phyloP scores from a whole-genome alignment of 257 asterid species.

The Pogostemon cablin region DNA sequence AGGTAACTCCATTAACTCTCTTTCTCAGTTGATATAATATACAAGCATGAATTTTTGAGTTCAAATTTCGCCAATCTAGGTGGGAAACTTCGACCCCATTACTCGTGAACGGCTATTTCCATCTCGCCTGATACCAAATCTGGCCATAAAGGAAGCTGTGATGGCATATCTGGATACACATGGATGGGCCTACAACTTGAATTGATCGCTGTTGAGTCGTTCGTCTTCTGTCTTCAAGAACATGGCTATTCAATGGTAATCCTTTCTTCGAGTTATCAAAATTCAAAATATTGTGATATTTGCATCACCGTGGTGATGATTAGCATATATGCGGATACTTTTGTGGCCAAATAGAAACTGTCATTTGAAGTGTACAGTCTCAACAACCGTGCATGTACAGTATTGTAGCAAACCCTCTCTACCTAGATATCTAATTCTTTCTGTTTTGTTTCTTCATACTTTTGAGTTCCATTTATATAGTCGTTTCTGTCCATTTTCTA shows the following conservation, averaged over 20 bases:
- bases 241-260: slow-evolving; percentile 7
- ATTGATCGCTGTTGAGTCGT: slow-evolving; percentile 37
- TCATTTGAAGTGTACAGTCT: slow-evolving; percentile 36
- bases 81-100: slow-evolving; percentile 81
- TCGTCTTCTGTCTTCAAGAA: slow-evolving; percentile 24
- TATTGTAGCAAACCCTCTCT: neutral
- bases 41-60: slow-evolving; percentile 20
- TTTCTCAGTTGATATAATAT: neutral
- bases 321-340: slow-evolving; percentile 11
- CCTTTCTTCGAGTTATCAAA: slow-evolving; percentile 13
- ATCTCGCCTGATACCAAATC: slow-evolving; percentile 75
- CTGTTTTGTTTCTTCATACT: too few relatives aligned
- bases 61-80: slow-evolving; percentile 45
- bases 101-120: slow-evolving; percentile 68
- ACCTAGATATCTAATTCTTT: too few relatives aligned
- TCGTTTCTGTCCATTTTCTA: too few relatives aligned
- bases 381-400: slow-evolving; percentile 35
- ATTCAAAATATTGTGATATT: neutral
- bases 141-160: slow-evolving; percentile 94
- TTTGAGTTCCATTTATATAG: too few relatives aligned
- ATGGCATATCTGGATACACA: slow-evolving; percentile 62
- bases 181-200: slow-evolving; percentile 86
- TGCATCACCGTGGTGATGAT: slow-evolving; percentile 7
- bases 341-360: slow-evolving; percentile 29
- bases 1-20: slow-evolving; percentile 46